Base-by-base conservation (phyloP, 768 basidiomycete genomes). In the Panellus pusillus region DNA sequence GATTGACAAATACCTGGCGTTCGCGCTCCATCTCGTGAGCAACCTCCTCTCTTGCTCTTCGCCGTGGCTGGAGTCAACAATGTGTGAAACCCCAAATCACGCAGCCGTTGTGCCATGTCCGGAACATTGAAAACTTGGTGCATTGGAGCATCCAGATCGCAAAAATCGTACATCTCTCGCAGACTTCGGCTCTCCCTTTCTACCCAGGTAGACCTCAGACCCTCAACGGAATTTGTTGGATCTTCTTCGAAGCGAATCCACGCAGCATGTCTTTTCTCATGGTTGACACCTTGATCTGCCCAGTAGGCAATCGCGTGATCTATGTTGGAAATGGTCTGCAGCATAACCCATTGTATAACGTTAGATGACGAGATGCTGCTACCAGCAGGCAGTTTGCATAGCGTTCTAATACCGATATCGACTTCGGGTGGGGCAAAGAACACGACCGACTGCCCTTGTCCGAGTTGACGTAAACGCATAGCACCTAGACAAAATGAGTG, bases 11-110 rank as follows among this genome's bases (percentile, higher is more conserved):
- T 15, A 50, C 49, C 41, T 50, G 41, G 15, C 61, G 65, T 52
- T 81, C 78, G 6, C 60, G 63, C 57, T 79, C 77, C 4, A 70
- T 64, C 59, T 81, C 75, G 17, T 72, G 73, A 6, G 60, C 55
- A 8, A 81, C 64, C 51, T 81, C 78, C 79, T 65, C 48, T 81
- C 80, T 53, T 81, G 79, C 54, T 81, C 80, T 57, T 80, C 78
- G 27, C 73, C 73, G 62, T 76, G 61, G 32, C 50, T 59, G 18
- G 32, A 54, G n/a, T 63, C 55, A 12, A 44, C 35, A 5, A 72
- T 31, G 1, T 55, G 42, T 11, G 46, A 43, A 7, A 19, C 1
- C 74, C 74, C 11, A 77, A 64, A 11, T 52, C 20, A 8, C 40
- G 15, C 15, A 67, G 64, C 29, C 66, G 68, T 15, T 69, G 50